phyloP scores from a whole-genome alignment of 768 basidiomycete species.

The Pholiota microspora region DNA sequence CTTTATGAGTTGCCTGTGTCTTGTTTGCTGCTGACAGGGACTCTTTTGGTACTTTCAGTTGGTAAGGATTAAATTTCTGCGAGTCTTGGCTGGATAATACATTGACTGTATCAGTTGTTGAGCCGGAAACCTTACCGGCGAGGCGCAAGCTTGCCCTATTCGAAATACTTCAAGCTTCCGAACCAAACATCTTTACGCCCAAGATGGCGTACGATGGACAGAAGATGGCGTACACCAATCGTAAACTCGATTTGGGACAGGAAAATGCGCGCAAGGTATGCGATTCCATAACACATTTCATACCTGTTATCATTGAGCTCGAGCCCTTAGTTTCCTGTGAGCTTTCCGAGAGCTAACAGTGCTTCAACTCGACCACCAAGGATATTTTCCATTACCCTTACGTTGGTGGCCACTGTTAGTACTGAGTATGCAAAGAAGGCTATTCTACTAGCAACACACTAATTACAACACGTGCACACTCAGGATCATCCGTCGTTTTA shows the following conservation, averaged over 20 bases:
- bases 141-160: conserved; percentile 70
- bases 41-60: conserved; percentile 26
- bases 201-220: conserved; percentile 75
- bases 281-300: too few species aligned
- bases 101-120: conserved; percentile 42
- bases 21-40: neutral
- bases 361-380: conserved; percentile 48
- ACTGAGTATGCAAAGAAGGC: conserved; percentile 22
- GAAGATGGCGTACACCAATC: conserved; percentile 67
- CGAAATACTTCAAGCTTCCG: conserved; percentile 53
- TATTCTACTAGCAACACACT: neutral
- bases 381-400: conserved; percentile 62
- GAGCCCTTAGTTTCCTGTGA: conserved; percentile 55
- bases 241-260: conserved; percentile 55
- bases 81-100: neutral
- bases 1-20: neutral
- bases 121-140: conserved; percentile 65
- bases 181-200: conserved; percentile 67
- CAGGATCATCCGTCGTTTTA: conserved; percentile 60
- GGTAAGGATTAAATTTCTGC: conserved; percentile 36
- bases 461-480: neutral
- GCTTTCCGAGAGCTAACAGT: conserved; percentile 40
- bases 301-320: neutral
- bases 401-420: conserved; percentile 43
- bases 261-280: conserved; percentile 47